Conservation (phyloP, 116 monocot species). For the Phalaenopsis hybrid region DNA sequence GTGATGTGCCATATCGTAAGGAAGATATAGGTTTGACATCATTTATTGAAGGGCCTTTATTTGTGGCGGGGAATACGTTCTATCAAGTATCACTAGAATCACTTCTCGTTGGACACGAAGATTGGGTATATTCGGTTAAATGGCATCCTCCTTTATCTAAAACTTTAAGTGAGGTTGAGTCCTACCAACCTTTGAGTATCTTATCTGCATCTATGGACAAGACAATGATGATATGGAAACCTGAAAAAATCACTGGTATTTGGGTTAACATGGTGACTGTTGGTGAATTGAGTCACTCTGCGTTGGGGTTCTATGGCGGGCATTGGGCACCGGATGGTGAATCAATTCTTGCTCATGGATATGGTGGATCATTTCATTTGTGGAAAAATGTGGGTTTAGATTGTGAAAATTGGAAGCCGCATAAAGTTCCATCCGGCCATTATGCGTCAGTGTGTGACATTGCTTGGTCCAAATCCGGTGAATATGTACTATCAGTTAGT, state of each 20-base stretch:
- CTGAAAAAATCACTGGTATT: slow-evolving; percentile 85
- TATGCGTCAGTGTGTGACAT: slow-evolving; percentile 82
- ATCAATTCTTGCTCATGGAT: slow-evolving; percentile 89
- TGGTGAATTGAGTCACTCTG: slow-evolving; percentile 87
- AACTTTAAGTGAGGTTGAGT: slow-evolving; percentile 14
- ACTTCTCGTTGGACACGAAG: slow-evolving; percentile 91
- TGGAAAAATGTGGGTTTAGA: slow-evolving; percentile 75
- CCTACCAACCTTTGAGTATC: slow-evolving; percentile 72
- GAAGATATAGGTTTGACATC: slow-evolving; percentile 60
- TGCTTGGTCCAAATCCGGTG: slow-evolving; percentile 65
- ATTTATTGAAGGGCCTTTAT: slow-evolving; percentile 81
- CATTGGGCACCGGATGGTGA: slow-evolving; percentile 82
- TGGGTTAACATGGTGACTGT: slow-evolving; percentile 94
- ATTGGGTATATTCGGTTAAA: slow-evolving; percentile 95
- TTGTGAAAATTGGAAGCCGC: slow-evolving; percentile 82
- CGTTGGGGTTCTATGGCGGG: slow-evolving; percentile 97
- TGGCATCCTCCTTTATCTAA: slow-evolving; percentile 70
- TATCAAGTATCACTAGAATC: slow-evolving; percentile 92
- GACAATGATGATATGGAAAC: slow-evolving; percentile 99
- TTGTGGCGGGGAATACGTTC: slow-evolving; percentile 41
- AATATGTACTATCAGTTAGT: slow-evolving; percentile 88
- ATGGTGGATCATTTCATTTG: slow-evolving; percentile 94
- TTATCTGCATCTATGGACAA: slow-evolving; percentile 99
- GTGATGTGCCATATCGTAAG: slow-evolving; percentile 24
- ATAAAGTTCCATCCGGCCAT: slow-evolving; percentile 93